These are phyloP conservation scores for Pythium chondricola DNA, from an alignment of 352 stramenopile genomes.

Conservation along the genomic window DNA sequence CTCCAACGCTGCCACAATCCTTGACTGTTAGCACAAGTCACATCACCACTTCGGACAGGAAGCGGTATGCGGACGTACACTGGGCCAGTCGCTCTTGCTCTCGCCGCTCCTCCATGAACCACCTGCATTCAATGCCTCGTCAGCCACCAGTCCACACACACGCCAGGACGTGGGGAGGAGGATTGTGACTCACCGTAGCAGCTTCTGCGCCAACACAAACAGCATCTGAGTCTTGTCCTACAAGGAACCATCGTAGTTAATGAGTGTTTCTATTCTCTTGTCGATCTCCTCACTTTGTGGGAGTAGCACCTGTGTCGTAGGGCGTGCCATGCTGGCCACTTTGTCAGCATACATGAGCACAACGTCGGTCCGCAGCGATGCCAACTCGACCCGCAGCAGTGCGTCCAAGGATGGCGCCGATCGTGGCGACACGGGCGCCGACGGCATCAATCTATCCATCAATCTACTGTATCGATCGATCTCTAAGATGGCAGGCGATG, in stretches of 20 bases:
- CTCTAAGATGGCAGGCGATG: too few species aligned
- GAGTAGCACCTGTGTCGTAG: constrained; percentile 14
- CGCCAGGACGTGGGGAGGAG: not conserved
- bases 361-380: constrained; percentile 15
- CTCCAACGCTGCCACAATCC: constrained; percentile 22
- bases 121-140: too few species aligned
- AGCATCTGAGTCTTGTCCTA: constrained; percentile 37
- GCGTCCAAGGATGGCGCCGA: constrained; percentile 22
- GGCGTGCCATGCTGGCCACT: constrained; percentile 15
- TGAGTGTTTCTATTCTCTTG: too few species aligned
- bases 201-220: constrained; percentile 32
- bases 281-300: too few species aligned
- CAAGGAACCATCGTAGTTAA: too few species aligned
- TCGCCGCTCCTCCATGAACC: constrained; percentile 22
- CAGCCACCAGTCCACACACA: too few species aligned
- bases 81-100: constrained; percentile 24
- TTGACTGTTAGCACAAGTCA: not conserved
- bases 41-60: not conserved
- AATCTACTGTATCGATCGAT: not conserved
- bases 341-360: constrained; percentile 26
- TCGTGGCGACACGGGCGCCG: not conserved
- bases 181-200: constrained; percentile 16
- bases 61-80: constrained; percentile 9
- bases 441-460: not conserved
- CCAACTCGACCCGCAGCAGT: constrained; percentile 25